A percentile compares a stretch with the other conserved stretches of the same genome.
phyloP scores from a whole-genome alignment of 1,284 basidiomycete species.

The Papiliotrema fonsecae region DNA sequence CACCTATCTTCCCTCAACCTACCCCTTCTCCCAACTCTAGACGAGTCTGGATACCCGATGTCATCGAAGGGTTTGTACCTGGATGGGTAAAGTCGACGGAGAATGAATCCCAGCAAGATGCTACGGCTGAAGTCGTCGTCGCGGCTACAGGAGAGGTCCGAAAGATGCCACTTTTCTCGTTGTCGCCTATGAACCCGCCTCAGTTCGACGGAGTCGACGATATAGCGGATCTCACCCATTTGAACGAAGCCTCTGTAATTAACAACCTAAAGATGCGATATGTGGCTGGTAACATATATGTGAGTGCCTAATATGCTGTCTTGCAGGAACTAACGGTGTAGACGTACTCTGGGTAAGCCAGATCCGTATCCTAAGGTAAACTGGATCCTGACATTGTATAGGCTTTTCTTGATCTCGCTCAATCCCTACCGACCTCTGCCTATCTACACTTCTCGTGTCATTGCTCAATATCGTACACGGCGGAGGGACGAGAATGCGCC shows the following conservation, averaged over 20 bases:
- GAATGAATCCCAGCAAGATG: slow-evolving; percentile 22
- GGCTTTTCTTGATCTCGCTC: slow-evolving; percentile 85
- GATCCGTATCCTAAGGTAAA: not conserved
- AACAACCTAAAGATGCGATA: slow-evolving; percentile 92
- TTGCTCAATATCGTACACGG: slow-evolving; percentile 87
- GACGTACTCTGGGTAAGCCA: slow-evolving; percentile 46
- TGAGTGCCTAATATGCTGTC: slow-evolving; percentile 51
- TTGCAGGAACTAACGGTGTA: slow-evolving; percentile 17
- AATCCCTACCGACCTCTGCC: slow-evolving; percentile 94
- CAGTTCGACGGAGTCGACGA: slow-evolving; percentile 98
- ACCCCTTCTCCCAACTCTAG: slow-evolving; percentile 17
- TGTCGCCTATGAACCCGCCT: slow-evolving; percentile 96
- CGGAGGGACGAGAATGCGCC: slow-evolving; percentile 91
- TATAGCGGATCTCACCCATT: slow-evolving; percentile 95
- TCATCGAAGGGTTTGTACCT: slow-evolving; percentile 41
- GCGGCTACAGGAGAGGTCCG: slow-evolving; percentile 47
- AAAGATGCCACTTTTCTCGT: slow-evolving; percentile 65
- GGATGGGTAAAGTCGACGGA: slow-evolving; percentile 44
- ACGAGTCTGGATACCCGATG: slow-evolving; percentile 46
- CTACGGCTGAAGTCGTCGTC: slow-evolving; percentile 41
- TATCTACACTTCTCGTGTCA: slow-evolving; percentile 86
- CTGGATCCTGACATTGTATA: slow-evolving; percentile 1
- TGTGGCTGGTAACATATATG: slow-evolving; percentile 89
- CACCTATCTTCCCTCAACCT: slow-evolving; percentile 4
- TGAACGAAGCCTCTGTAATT: slow-evolving; percentile 98